Percentiles rank a stretch among this genome's conserved stretches.
phyloP scores from a whole-genome alignment of 257 asterid species.

The Rehmannia glutinosa region DNA sequence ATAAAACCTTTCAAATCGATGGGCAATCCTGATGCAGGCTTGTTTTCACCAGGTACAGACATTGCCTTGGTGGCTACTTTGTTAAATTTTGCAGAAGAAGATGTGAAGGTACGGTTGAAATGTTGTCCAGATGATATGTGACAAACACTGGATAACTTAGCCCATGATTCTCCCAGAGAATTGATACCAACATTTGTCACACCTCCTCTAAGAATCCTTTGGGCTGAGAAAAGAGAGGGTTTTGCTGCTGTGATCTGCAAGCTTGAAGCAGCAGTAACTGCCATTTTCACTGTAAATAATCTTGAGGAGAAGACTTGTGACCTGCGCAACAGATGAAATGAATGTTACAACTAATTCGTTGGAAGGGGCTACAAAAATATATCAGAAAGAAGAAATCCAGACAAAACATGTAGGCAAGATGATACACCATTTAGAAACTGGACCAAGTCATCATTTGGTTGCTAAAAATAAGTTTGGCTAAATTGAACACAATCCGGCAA shows the following conservation, averaged over 20 bases:
- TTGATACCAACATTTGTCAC: conserved; percentile 26
- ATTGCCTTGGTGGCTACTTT: conserved; percentile 49
- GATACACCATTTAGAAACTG: not conserved
- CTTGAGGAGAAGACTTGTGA: conserved; percentile 9
- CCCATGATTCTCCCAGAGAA: conserved; percentile 34
- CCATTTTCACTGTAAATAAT: conserved; percentile 41
- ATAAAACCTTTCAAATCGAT: conserved; percentile 60
- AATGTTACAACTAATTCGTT: conserved; percentile 3
- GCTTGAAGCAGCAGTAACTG: conserved; percentile 59
- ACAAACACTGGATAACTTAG: conserved; percentile 49
- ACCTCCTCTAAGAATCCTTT: conserved; percentile 25
- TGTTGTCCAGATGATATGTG: conserved; percentile 41
- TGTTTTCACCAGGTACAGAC: conserved; percentile 50
- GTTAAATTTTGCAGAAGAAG: conserved; percentile 39
- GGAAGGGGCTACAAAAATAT: not conserved
- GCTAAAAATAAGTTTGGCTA: not conserved
- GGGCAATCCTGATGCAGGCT: conserved; percentile 49
- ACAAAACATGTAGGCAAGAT: not conserved
- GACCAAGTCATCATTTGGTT: not conserved
- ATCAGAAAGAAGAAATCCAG: not conserved
- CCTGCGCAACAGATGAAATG: conserved; percentile 20
- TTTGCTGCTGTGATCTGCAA: conserved; percentile 50
- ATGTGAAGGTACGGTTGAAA: conserved; percentile 40
- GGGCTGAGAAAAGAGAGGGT: conserved; percentile 47
- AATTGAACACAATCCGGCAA: not conserved